A percentile compares a stretch with the other conserved stretches of the same genome.
These are phyloP conservation scores for Kodamaea plutei DNA, from an alignment of 1,139 yeast species.

Conservation along the genomic window DNA sequence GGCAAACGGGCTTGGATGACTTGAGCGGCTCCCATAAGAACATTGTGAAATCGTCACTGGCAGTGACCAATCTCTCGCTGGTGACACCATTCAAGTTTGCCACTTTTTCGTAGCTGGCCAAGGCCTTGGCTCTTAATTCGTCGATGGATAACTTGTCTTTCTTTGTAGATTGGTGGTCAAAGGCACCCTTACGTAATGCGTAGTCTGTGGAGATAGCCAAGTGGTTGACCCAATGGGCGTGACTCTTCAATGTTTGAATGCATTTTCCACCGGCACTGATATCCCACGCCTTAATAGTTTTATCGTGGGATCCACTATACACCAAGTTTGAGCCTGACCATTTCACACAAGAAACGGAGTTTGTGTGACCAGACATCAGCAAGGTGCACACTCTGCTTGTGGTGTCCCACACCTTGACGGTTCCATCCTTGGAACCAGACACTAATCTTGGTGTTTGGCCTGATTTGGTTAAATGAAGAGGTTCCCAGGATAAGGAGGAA, in stretches of 20 bases:
- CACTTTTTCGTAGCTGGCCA: conserved; percentile 65
- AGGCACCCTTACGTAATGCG: conserved; percentile 79
- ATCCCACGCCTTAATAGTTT: conserved; percentile 92
- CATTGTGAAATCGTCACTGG: conserved; percentile 97
- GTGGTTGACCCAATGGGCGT: conserved; percentile 98
- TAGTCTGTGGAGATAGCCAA: conserved; percentile 87
- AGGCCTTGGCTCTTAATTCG: conserved; percentile 35
- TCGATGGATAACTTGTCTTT: conserved; percentile 20
- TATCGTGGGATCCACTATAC: conserved; percentile 93
- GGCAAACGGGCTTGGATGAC: conserved; percentile 73
- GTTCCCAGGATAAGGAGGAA: conserved; percentile 90
- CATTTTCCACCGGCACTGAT: conserved; percentile 69
- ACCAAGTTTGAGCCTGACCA: conserved; percentile 92
- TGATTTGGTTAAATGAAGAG: conserved; percentile 69
- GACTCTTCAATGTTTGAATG: conserved; percentile 75
- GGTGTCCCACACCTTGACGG: conserved; percentile 88
- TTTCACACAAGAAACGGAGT: conserved; percentile 87
- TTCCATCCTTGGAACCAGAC: conserved; percentile 89
- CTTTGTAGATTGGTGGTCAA: conserved; percentile 45
- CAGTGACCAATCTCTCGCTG: conserved; percentile 85
- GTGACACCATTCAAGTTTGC: conserved; percentile 66
- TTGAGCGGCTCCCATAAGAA: conserved; percentile 91
- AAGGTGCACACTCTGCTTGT: conserved; percentile 61
- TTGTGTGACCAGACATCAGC: conserved; percentile 84
- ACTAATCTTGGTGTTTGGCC: conserved; percentile 72